A percentile compares a stretch with the other conserved stretches of the same genome.
phyloP scores from a whole-genome alignment of 495 filamentous ascomycete genomes.

The Oidiodendron maius region DNA sequence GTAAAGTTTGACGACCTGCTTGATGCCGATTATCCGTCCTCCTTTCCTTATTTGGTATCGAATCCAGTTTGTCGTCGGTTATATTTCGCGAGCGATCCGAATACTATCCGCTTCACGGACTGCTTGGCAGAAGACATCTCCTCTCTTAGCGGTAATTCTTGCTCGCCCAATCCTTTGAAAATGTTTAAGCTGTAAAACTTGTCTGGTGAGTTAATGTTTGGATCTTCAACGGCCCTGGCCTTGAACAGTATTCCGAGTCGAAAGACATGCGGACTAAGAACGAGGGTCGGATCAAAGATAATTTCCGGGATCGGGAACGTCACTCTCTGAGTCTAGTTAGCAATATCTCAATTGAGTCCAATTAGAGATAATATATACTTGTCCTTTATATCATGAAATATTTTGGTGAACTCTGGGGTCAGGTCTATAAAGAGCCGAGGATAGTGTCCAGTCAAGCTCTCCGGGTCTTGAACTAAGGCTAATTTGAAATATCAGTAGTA shows the following conservation, averaged over 20 bases:
- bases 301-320: constrained; percentile 27
- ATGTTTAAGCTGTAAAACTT: constrained; percentile 21
- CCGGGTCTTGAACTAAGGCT: constrained; percentile 25
- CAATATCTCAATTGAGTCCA: too few species aligned
- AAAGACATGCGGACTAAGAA: constrained; percentile 21
- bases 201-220: constrained; percentile 10
- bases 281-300: constrained; percentile 26
- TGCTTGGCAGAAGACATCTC: constrained; percentile 23
- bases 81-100: constrained; percentile 17
- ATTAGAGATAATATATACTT: constrained; percentile 19
- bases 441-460: constrained; percentile 17
- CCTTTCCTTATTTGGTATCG: neutral
- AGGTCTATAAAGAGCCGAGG: constrained; percentile 27
- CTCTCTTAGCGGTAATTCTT: constrained; percentile 23
- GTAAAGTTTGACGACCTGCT: too few species aligned
- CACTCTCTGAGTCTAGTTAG: constrained; percentile 26
- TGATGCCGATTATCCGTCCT: neutral
- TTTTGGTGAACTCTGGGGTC: constrained; percentile 27
- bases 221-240: constrained; percentile 19
- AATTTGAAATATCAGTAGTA: constrained; percentile 10
- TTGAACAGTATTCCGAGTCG: constrained; percentile 32
- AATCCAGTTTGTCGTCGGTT: constrained; percentile 6
- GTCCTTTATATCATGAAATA: constrained; percentile 25
- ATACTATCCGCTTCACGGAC: constrained; percentile 9
- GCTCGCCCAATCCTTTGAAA: constrained; percentile 22